A percentile compares a stretch with the other conserved stretches of the same genome.
Evolutionary conservation across 2,329 filamentous ascomycete species (phyloP).

Genomic region (Fusarium nematophilum): DNA sequence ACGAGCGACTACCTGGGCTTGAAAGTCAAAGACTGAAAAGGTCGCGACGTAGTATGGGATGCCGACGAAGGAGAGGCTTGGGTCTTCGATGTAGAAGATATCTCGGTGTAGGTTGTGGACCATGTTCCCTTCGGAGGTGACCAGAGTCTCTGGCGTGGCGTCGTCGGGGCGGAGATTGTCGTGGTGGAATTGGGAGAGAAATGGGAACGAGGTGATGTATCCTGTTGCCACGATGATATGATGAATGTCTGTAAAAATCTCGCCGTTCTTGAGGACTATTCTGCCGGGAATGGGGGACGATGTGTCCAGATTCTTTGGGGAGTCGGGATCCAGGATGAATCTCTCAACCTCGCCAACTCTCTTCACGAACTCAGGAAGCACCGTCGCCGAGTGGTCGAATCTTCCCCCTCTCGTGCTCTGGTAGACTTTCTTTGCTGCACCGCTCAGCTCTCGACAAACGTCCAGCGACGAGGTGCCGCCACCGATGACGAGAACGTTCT

Average conservation of each 20-base stretch:
- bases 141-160: constrained; percentile 64
- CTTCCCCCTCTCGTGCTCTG: constrained; percentile 66
- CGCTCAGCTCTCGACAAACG: constrained; percentile 54
- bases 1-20: constrained; percentile 69
- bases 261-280: constrained; percentile 64
- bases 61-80: constrained; percentile 71
- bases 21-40: constrained; percentile 77
- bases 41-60: constrained; percentile 74
- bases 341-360: constrained; percentile 63
- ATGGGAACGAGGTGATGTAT: constrained; percentile 75
- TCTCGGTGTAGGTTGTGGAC: constrained; percentile 76
- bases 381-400: constrained; percentile 65
- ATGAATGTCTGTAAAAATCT: constrained; percentile 66
- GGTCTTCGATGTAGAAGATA: constrained; percentile 77
- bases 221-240: constrained; percentile 74
- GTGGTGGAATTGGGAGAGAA: constrained; percentile 62
- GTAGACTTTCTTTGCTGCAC: constrained; percentile 51
- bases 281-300: not conserved
- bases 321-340: constrained; percentile 51
- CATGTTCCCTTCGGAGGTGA: constrained; percentile 71
- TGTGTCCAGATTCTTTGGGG: constrained; percentile 58
- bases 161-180: constrained; percentile 53
- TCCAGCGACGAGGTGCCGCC: constrained; percentile 58
- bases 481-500: constrained; percentile 64
- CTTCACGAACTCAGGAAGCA: constrained; percentile 64